Percentiles rank a stretch among this genome's conserved stretches.
phyloP scores from a whole-genome alignment of 768 basidiomycete genomes.

The Hericium coralloides region DNA sequence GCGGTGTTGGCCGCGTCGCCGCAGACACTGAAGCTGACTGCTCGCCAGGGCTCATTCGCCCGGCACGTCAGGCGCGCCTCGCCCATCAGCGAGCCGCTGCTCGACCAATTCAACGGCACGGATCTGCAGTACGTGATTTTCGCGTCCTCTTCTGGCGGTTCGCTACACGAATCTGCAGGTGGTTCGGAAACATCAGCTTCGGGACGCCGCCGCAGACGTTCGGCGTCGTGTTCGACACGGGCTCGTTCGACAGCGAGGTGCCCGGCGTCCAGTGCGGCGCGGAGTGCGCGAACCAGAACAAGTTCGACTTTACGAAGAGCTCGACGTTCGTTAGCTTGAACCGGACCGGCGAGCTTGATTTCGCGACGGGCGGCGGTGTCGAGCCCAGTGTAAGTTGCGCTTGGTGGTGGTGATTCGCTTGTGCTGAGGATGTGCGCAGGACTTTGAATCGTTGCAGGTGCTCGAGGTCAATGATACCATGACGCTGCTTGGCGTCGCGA shows the following conservation, averaged over 20 bases:
- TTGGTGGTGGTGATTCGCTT: background rate
- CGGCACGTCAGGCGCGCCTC: background rate
- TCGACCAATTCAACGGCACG: background rate
- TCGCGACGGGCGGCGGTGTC: slow-evolving; percentile 44
- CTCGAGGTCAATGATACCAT: slow-evolving; percentile 41
- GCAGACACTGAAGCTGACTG: background rate
- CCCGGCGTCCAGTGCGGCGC: slow-evolving; percentile 38
- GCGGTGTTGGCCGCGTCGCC: background rate
- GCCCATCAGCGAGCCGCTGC: background rate
- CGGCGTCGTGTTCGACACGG: slow-evolving; percentile 50
- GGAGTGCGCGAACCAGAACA: slow-evolving; percentile 33
- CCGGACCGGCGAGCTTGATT: slow-evolving; percentile 35
- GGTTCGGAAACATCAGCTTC: slow-evolving; percentile 46
- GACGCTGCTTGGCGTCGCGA: slow-evolving; percentile 35
- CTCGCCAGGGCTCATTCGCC: background rate
- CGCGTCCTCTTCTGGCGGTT: background rate
- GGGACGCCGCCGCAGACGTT: slow-evolving; percentile 44
- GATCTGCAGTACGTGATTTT: background rate
- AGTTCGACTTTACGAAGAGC: slow-evolving; percentile 40
- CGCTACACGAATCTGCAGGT: slow-evolving; percentile 22
- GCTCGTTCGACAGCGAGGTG: slow-evolving; percentile 39
- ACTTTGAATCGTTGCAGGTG: slow-evolving; percentile 38
- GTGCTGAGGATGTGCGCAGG: slow-evolving; percentile 17
- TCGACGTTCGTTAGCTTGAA: slow-evolving; percentile 42
- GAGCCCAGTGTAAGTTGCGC: slow-evolving; percentile 31